Base-by-base conservation (phyloP, 192 early-diverging fungal genomes). In the Fimicolochytrium jonesii region DNA sequence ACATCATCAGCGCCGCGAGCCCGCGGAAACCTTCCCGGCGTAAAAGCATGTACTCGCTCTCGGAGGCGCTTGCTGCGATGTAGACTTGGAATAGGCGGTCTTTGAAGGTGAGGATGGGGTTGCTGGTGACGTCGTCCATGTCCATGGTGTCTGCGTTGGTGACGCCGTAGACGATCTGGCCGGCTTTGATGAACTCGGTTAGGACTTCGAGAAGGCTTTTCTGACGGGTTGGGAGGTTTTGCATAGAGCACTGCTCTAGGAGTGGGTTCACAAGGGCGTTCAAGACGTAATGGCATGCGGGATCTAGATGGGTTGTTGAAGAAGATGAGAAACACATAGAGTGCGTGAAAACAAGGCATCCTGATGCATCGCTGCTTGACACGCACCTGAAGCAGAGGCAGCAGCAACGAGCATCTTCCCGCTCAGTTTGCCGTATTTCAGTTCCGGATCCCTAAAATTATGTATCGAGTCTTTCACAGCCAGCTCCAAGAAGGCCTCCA, bases 81-180 rank as follows among this genome's bases (percentile, higher is more conserved):
- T 89, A 94, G 3, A 90, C 66, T 41, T 76, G 82, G 57, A 92
- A 87, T 55, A 90, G 75, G n/a, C 85, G 78, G 62, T 83, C 83
- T 68, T 95, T 92, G 59, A 81, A 90, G 0, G 85, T 43, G 4
- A 86, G 61, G 32, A 93, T 66, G 22, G 90, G 88, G 6, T 77
- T 84, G 15, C 71, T 55, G 54, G 84, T 71, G 26, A 81, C 82
- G 13, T 68, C 50, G 43, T 86, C 77, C 53, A 72, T 69, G 30
- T 67, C 70, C 71, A 61, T 41, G 22, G 35, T 53, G 26, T 34
- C 61, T 55, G 34, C 30, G 35, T 59, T 76, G 26, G 76, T 66
- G 29, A 82, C 63, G 26, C 86, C 85, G 71, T 87, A 88, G 23
- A 87, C 72, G 11, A 41, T 61, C 50, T 59, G 60, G 58, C 83